Percentiles rank a stretch among this genome's conserved stretches.
Conservation (phyloP, 2,329 filamentous ascomycete species). For the Drechslerella dactyloides region DNA sequence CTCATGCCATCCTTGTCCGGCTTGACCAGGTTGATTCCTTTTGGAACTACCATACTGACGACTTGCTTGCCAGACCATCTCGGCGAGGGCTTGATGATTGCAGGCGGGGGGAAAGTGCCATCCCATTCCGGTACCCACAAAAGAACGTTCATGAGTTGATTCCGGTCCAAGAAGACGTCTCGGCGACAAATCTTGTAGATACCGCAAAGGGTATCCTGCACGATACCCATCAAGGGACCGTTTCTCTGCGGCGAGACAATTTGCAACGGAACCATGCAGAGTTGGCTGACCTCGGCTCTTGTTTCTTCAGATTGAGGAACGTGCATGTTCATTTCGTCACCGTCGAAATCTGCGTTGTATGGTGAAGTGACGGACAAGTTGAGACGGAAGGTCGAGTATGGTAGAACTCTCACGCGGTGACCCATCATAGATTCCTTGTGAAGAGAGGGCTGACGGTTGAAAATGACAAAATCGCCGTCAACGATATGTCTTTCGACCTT, state of each 20-base stretch:
- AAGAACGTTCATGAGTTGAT: constrained; percentile 94
- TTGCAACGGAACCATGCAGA: constrained; percentile 97
- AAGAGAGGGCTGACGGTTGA: constrained; percentile 98
- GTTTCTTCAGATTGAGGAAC: constrained; percentile 98
- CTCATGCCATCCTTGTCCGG: constrained; percentile 64
- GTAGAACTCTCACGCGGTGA: constrained; percentile 96
- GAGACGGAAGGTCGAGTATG: constrained; percentile 96
- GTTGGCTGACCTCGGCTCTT: constrained; percentile 87
- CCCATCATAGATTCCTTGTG: constrained; percentile 99
- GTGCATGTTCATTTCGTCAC: constrained; percentile 99
- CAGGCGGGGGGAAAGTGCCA: constrained; percentile 86
- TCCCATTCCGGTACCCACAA: constrained; percentile 99
- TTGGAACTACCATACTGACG: constrained; percentile 87
- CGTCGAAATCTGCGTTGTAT: constrained; percentile 99
- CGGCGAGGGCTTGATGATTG: constrained; percentile 89
- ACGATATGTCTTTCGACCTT: constrained; percentile 97
- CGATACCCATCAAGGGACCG: constrained; percentile 97
- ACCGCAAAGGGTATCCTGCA: constrained; percentile 95
- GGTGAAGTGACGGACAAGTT: constrained; percentile 97
- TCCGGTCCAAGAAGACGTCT: constrained; percentile 87
- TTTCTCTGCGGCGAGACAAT: constrained; percentile 98
- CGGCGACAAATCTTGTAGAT: constrained; percentile 95
- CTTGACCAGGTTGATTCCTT: constrained; percentile 78
- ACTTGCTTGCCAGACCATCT: constrained; percentile 99
- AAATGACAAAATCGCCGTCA: constrained; percentile 96